These are phyloP conservation scores for Cenchrus purpureus DNA, from an alignment of 176 grass and related monocot species.

Conservation along the genomic window DNA sequence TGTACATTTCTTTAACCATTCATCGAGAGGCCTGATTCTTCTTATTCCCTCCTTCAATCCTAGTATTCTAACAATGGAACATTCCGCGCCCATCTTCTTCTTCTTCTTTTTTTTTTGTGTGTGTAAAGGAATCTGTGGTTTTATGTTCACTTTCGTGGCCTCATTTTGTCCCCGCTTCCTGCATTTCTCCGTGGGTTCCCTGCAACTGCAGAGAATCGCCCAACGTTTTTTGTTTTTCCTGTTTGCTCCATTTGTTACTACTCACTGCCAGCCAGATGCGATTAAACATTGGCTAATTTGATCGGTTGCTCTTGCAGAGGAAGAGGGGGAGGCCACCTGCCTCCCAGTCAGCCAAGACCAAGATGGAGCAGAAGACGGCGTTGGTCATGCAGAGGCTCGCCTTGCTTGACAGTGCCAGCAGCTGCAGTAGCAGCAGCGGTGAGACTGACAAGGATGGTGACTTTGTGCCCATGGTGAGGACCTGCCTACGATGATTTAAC, in stretches of 20 bases:
- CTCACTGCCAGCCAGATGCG: no score
- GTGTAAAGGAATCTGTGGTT: no score
- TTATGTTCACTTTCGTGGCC: no score
- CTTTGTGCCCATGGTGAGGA: constrained; percentile 24
- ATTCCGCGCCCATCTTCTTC: no score
- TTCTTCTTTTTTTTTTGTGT: no score
- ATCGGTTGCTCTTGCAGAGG: constrained; percentile 33
- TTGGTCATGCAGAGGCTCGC: constrained; percentile 42
- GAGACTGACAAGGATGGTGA: constrained; percentile 23
- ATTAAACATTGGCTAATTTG: background rate
- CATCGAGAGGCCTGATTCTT: background rate
- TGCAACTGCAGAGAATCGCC: no score
- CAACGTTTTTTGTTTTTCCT: no score
- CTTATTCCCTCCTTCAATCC: background rate
- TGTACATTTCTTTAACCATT: background rate
- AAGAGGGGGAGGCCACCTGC: constrained; percentile 41
- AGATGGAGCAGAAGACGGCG: constrained; percentile 52
- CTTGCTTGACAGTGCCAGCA: constrained; percentile 31
- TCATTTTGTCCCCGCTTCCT: no score
- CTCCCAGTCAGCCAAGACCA: constrained; percentile 15
- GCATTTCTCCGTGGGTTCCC: no score
- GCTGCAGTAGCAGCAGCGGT: background rate
- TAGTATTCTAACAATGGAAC: background rate
- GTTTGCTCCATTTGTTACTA: no score
- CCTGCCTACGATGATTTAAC: background rate